These are phyloP conservation scores for Ormosia semicastrata DNA, from an alignment of 306 rosid species.

Conservation along the genomic window DNA sequence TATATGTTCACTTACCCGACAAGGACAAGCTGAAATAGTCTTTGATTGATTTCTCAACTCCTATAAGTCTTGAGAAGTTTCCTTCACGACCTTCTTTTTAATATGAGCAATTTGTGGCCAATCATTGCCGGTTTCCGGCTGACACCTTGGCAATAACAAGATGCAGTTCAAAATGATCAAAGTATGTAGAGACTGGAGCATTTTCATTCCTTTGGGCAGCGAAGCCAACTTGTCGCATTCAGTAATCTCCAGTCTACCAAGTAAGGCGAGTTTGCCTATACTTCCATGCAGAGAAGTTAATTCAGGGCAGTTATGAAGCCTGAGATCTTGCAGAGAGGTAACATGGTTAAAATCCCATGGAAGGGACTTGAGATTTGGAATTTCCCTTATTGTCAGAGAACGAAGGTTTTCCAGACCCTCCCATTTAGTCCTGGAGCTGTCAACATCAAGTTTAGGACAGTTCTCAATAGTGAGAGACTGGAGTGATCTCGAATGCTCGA, in stretches of 20 bases:
- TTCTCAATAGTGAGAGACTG: neutral
- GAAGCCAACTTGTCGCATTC: neutral
- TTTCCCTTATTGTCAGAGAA: neutral
- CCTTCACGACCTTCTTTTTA: neutral
- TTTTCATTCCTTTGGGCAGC: neutral
- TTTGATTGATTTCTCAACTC: neutral
- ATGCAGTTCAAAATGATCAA: constrained; percentile 1
- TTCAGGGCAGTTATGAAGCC: neutral
- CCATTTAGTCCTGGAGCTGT: neutral
- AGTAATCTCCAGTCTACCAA: neutral
- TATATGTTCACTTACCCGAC: no score
- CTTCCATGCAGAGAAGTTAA: neutral
- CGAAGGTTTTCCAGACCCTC: neutral
- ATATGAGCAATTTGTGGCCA: constrained; percentile 13
- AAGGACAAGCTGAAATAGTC: neutral
- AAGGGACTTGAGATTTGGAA: constrained; percentile 8
- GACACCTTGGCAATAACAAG: constrained; percentile 19
- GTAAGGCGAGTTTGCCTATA: neutral
- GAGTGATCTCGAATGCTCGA: neutral
- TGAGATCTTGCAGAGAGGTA: neutral
- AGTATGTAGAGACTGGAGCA: neutral
- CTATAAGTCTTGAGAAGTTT: neutral
- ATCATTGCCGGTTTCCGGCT: constrained; percentile 23
- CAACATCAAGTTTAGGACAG: neutral
- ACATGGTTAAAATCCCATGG: neutral